Conservation (phyloP, 306 rosid genomes). For the Cicer cuneatum region DNA sequence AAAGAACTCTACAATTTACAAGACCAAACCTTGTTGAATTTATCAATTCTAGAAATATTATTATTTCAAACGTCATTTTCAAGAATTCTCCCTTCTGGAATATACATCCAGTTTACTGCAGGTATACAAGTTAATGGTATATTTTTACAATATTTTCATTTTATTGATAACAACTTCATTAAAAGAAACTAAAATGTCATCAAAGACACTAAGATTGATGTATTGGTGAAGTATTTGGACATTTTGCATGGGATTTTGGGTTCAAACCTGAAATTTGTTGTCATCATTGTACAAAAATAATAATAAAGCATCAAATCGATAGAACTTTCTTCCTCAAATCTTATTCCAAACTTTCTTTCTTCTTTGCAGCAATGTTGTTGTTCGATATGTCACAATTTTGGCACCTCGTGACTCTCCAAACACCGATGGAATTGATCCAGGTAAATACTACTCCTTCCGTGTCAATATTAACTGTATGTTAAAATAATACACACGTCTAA, state of each 20-base stretch:
- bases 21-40: conserved; percentile 88
- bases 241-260: too few relatives aligned
- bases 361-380: conserved; percentile 79
- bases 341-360: conserved; percentile 44
- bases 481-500: too few relatives aligned
- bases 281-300: conserved; percentile 1
- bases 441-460: conserved; percentile 47
- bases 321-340: conserved; percentile 2
- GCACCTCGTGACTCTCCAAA: conserved; percentile 96
- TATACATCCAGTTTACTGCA: conserved; percentile 94
- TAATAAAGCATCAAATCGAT: not conserved
- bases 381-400: conserved; percentile 79
- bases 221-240: too few relatives aligned
- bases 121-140: conserved; percentile 51
- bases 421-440: conserved; percentile 98
- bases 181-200: not conserved
- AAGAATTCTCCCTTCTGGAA: conserved; percentile 95
- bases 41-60: conserved; percentile 69
- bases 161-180: conserved; percentile 3
- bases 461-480: too few relatives aligned
- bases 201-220: not conserved
- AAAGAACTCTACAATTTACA: conserved; percentile 78
- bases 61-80: conserved; percentile 79
- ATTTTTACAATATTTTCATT: not conserved
- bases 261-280: not conserved